Conservation (phyloP, 768 basidiomycete species). For the Mycena venus region DNA sequence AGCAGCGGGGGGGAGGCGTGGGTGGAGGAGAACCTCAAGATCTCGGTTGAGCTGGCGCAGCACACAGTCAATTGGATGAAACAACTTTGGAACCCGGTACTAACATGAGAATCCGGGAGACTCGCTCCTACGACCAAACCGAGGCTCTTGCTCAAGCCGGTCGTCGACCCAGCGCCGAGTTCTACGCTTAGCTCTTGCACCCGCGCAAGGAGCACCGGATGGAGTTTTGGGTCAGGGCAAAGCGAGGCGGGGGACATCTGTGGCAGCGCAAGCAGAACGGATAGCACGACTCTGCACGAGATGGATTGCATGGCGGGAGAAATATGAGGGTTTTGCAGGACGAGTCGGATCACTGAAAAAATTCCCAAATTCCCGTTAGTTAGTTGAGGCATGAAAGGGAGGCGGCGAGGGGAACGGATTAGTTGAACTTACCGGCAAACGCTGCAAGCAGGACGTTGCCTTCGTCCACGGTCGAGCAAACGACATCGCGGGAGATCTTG, state of each 20-base stretch:
- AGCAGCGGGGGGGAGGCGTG: slow-evolving; percentile 84
- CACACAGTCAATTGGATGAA: not conserved
- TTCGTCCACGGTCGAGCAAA: slow-evolving; percentile 65
- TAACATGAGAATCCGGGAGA: slow-evolving; percentile 32
- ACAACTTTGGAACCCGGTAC: not conserved
- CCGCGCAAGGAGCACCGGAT: slow-evolving; percentile 57
- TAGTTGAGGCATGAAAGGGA: not conserved
- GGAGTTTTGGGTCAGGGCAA: slow-evolving; percentile 66
- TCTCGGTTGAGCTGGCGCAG: slow-evolving; percentile 43
- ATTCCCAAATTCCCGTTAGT: not conserved
- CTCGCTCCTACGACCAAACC: slow-evolving; percentile 65
- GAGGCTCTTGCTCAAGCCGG: slow-evolving; percentile 72
- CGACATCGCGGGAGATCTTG: slow-evolving; percentile 57
- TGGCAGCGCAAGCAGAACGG: slow-evolving; percentile 69
- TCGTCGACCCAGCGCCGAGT: slow-evolving; percentile 66
- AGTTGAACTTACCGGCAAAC: slow-evolving; percentile 73
- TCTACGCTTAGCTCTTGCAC: slow-evolving; percentile 64
- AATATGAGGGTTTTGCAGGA: slow-evolving; percentile 66
- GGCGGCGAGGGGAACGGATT: not conserved
- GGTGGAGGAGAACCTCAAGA: slow-evolving; percentile 80
- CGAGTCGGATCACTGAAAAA: slow-evolving; percentile 60
- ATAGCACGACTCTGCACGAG: slow-evolving; percentile 68
- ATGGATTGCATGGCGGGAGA: slow-evolving; percentile 69
- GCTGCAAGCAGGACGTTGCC: slow-evolving; percentile 65
- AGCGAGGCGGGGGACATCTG: slow-evolving; percentile 67